phyloP scores from a whole-genome alignment of 2,329 filamentous ascomycete species.

The Aspergillus aculeatinus region DNA sequence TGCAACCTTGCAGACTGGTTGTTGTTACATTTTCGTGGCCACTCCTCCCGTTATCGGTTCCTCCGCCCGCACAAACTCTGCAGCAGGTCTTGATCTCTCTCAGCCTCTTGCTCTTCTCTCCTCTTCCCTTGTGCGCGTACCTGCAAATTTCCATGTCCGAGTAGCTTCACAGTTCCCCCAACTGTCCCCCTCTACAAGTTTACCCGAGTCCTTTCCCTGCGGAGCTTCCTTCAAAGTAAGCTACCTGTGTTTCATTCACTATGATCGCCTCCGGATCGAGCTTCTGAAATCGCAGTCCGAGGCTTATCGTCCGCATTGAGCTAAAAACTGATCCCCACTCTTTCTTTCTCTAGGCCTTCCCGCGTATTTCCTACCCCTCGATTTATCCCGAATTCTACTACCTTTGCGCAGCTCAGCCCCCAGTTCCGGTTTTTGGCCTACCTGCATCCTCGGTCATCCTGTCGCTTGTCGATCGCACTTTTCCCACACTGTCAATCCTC shows the following conservation, averaged over 20 bases:
- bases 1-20: neutral
- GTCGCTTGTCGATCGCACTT: neutral
- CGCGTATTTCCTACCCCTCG: slow-evolving; percentile 9
- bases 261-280: neutral
- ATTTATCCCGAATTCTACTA: slow-evolving; percentile 2
- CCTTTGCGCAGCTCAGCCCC: slow-evolving; percentile 4
- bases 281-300: slow-evolving; percentile 6
- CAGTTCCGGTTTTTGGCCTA: neutral
- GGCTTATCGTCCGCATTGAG: slow-evolving; percentile 18
- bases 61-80: neutral
- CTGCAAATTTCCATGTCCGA: neutral
- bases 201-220: neutral
- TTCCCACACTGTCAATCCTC: slow-evolving; percentile 4
- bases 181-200: neutral
- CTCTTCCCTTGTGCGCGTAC: neutral
- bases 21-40: neutral
- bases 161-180: neutral
- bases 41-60: neutral
- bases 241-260: neutral
- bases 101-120: neutral
- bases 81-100: neutral
- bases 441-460: slow-evolving; percentile 2
- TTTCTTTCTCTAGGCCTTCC: slow-evolving; percentile 10
- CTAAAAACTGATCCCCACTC: slow-evolving; percentile 14
- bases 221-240: too few species aligned